phyloP scores from a whole-genome alignment of 257 asterid genomes.

The Lithospermum erythrorhizon region DNA sequence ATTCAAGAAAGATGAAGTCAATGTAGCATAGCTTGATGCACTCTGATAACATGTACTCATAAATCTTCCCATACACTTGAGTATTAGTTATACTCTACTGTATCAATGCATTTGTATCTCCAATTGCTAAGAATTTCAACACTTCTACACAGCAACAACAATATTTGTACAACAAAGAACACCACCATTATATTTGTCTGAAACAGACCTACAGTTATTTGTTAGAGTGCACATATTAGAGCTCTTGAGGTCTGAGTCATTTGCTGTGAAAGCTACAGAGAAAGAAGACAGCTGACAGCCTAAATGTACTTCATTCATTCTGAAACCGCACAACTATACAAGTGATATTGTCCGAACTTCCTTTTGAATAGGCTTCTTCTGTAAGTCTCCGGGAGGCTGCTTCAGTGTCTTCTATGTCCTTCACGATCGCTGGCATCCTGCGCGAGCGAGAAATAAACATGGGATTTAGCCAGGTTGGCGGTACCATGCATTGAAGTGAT shows the following conservation, averaged over 20 bases:
- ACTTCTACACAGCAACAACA: too few species aligned
- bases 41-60: too few species aligned
- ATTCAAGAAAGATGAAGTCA: too few species aligned
- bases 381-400: conserved; percentile 55
- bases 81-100: not conserved
- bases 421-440: conserved; percentile 66
- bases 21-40: too few species aligned
- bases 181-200: not conserved
- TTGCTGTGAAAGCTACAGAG: not conserved
- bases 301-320: conserved; percentile 4
- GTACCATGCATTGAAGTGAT: not conserved
- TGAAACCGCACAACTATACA: conserved; percentile 64
- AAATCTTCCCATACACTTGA: too few species aligned
- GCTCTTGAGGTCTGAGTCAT: too few species aligned
- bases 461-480: too few species aligned
- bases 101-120: not conserved
- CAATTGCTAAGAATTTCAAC: not conserved
- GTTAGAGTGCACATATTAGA: not conserved
- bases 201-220: not conserved
- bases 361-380: conserved; percentile 53
- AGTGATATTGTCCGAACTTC: conserved; percentile 72
- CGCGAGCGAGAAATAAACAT: not conserved
- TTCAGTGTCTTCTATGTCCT: conserved; percentile 49
- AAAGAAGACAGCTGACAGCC: too few species aligned
- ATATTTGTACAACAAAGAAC: not conserved